Percentiles rank a stretch among this genome's conserved stretches.
phyloP scores from a whole-genome alignment of 2,329 filamentous ascomycete species.

The Parascedosporium putredinis region DNA sequence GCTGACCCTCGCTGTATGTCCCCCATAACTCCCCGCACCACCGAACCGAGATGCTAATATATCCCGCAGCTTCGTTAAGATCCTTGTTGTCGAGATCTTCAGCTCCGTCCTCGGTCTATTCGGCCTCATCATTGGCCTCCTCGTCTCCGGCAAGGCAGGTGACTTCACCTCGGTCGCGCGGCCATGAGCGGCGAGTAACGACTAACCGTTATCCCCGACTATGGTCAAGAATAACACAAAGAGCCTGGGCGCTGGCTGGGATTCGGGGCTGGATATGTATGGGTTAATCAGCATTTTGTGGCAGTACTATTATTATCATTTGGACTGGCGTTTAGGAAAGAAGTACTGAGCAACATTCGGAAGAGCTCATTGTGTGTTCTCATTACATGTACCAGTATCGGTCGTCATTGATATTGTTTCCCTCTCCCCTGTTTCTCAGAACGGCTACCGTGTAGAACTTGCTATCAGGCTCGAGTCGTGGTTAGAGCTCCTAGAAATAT shows the following conservation, averaged over 20 bases:
- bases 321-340: neutral
- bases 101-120: constrained; percentile 95
- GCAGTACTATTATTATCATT: neutral
- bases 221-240: neutral
- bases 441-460: no score
- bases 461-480: no score
- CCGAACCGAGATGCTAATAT: neutral
- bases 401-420: neutral
- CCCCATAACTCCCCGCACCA: neutral
- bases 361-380: constrained; percentile 1
- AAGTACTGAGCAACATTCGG: neutral
- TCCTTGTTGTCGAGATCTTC: constrained; percentile 98
- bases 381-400: constrained; percentile 1
- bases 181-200: neutral
- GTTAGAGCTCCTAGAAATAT: no score
- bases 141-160: constrained; percentile 73
- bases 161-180: constrained; percentile 46
- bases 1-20: constrained; percentile 79
- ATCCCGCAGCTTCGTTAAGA: constrained; percentile 77
- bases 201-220: no score
- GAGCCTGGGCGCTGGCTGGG: neutral
- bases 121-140: constrained; percentile 85
- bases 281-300: neutral
- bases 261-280: neutral
- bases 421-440: no score